Base-by-base conservation (phyloP, 805 yeast genomes). In the Dipodascus geniculatus region DNA sequence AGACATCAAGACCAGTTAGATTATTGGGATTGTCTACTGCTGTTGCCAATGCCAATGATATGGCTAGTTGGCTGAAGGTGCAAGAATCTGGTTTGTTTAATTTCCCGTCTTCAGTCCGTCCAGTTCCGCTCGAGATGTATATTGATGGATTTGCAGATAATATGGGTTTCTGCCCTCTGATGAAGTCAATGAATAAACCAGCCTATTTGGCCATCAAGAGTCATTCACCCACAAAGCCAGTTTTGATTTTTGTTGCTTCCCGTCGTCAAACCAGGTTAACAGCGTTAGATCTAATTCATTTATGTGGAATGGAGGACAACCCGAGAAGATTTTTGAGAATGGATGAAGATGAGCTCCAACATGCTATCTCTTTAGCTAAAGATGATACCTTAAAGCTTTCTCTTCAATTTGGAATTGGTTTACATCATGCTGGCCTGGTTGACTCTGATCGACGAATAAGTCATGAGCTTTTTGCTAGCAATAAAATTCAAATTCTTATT, bases 121-220 rank as follows among this genome's bases (percentile, higher is more conserved):
- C 95, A 0, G 93, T 86, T 50, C 95, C 95, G 1, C 71, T 86
- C 54, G 85, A 86, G 61, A 86, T 86, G 91, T 86, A 83, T 61
- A 86, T 86, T 57, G 95, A 86, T 63, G 95, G 95, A 0, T 86
- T 83, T 61, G 90, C 89, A 0, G 93, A 85, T 58, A 83, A 84
- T 57, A 73, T 83, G 56, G 89, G 88, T 1, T 85, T 86, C 63
- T 82, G 89, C 61, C 88, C 91, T 1, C 71, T 87, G 62, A 86
- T 86, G 96, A 87, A 81, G 71, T 85, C 81, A 22, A 87, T 80
- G 93, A 88, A 82, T 74, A 88, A 77, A 62, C 96, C 97, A 0
- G 91, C 95, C 0, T 89, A 85, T 63, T 79, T 84, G 83, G 96
- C 96, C 0, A 89, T 89, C 58, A 87, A 88, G 63, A 88, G 87